Evolutionary conservation across 2,329 filamentous ascomycete genomes (phyloP).

Genomic region (Davidsoniella neocaledoniae): DNA sequence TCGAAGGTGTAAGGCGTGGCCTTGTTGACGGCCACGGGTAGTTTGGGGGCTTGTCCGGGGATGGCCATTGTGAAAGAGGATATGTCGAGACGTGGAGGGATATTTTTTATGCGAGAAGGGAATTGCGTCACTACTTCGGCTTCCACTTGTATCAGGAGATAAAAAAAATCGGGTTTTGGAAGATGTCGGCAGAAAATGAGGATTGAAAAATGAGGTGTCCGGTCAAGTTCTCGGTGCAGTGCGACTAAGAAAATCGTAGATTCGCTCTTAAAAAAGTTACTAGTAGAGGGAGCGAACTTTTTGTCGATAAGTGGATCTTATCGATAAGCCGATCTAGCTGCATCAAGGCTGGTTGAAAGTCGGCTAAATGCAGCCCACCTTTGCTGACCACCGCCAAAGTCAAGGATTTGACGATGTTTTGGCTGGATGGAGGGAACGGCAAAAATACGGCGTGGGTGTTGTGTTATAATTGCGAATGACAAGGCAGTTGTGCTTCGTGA

Average conservation of each 20-base stretch:
- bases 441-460: background rate
- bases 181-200: background rate
- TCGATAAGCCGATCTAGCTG: slow-evolving; percentile 3
- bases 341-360: background rate
- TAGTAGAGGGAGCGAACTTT: slow-evolving; percentile 8
- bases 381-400: background rate
- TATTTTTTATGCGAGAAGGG: background rate
- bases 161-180: background rate
- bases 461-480: too few species aligned
- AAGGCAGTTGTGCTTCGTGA: too few species aligned
- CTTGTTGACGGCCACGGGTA: slow-evolving; percentile 55
- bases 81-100: background rate
- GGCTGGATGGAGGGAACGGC: background rate
- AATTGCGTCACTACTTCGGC: background rate
- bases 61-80: slow-evolving; percentile 19
- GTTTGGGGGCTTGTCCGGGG: slow-evolving; percentile 27
- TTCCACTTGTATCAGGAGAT: background rate
- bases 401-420: slow-evolving; percentile 5
- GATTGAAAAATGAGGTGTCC: background rate
- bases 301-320: slow-evolving; percentile 5
- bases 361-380: slow-evolving; percentile 2
- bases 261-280: background rate
- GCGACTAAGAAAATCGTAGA: too few species aligned
- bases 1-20: slow-evolving; percentile 87
- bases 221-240: background rate